phyloP scores from a whole-genome alignment of 495 filamentous ascomycete genomes.

The Chaetomium cochliodes region DNA sequence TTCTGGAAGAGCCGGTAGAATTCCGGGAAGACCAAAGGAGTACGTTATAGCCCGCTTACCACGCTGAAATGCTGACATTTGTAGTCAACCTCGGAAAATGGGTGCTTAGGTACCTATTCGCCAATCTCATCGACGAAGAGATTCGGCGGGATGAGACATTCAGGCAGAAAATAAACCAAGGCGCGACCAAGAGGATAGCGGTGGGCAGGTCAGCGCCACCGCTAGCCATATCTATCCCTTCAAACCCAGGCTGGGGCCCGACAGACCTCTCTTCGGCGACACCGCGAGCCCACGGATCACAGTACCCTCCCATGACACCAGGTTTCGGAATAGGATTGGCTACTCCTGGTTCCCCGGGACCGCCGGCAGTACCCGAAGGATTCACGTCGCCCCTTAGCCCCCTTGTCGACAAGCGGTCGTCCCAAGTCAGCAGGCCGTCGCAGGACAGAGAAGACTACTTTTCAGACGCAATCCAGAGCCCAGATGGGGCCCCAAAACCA shows the following conservation, averaged over 20 bases:
- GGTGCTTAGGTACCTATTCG: slow-evolving; percentile 91
- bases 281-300: slow-evolving; percentile 61
- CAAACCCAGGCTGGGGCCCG: slow-evolving; percentile 52
- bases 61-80: slow-evolving; percentile 16
- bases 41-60: slow-evolving; percentile 46
- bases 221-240: slow-evolving; percentile 66
- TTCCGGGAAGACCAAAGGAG: slow-evolving; percentile 94
- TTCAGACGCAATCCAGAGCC: slow-evolving; percentile 44
- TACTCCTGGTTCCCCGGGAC: slow-evolving; percentile 56
- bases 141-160: slow-evolving; percentile 74
- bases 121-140: slow-evolving; percentile 84
- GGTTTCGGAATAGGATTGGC: slow-evolving; percentile 76
- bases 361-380: slow-evolving; percentile 45
- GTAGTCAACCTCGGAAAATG: slow-evolving; percentile 95
- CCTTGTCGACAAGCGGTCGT: slow-evolving; percentile 38
- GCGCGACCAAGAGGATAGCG: slow-evolving; percentile 56
- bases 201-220: slow-evolving; percentile 58
- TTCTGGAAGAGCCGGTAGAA: slow-evolving; percentile 67
- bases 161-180: slow-evolving; percentile 62
- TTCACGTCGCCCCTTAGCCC: slow-evolving; percentile 38
- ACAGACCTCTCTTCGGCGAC: slow-evolving; percentile 51
- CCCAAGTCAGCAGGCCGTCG: slow-evolving; percentile 40
- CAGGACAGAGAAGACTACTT: slow-evolving; percentile 50
- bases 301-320: slow-evolving; percentile 60
- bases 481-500: slow-evolving; percentile 35